Conservation (phyloP, 73 alveolate species). For the Tetrahymena borealis region DNA sequence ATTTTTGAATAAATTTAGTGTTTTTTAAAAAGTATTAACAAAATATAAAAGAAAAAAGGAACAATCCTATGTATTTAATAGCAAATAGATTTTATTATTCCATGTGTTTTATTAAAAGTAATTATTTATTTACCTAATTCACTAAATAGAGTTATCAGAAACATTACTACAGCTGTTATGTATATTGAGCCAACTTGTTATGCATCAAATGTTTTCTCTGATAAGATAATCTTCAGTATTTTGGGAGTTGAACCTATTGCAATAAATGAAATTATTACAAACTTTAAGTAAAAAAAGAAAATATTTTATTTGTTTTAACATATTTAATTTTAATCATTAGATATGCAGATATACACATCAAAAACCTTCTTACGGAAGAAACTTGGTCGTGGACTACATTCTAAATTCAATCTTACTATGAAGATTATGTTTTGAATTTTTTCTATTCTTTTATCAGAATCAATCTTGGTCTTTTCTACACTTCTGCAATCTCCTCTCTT, state of each 20-base stretch:
- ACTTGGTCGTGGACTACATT: neutral
- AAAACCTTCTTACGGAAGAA: neutral
- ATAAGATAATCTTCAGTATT: neutral
- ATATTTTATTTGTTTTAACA: neutral
- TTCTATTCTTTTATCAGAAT: neutral
- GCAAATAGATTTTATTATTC: too few species aligned
- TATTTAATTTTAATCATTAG: neutral
- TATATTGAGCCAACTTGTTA: neutral
- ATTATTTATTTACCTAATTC: neutral
- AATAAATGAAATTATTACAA: neutral
- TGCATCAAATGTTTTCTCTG: neutral
- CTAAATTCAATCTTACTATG: neutral
- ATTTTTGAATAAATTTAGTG: neutral
- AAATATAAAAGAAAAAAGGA: too few species aligned
- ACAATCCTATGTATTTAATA: too few species aligned
- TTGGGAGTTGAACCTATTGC: neutral
- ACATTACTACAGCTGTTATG: neutral
- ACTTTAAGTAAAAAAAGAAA: neutral
- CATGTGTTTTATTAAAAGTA: too few species aligned
- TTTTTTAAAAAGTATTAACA: neutral
- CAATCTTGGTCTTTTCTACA: constrained; percentile 2
- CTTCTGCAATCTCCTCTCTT: constrained; percentile 19
- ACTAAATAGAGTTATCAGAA: neutral
- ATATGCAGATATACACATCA: neutral
- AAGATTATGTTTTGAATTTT: neutral